Evolutionary conservation across 2,329 filamentous ascomycete genomes (phyloP).

Genomic region (Colletotrichum paranaense): DNA sequence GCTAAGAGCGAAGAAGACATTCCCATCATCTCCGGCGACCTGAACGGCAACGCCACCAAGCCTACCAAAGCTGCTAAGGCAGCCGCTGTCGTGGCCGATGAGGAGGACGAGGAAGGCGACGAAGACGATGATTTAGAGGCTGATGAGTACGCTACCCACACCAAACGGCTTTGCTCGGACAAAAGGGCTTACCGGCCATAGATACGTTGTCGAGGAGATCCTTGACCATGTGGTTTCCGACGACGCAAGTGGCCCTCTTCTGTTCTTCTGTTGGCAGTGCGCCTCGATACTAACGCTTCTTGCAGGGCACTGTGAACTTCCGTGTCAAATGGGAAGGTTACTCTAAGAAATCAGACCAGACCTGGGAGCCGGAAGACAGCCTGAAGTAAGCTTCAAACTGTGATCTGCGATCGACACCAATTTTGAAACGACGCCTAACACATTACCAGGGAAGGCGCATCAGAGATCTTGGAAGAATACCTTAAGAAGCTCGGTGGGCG

Average conservation of each 20-base stretch:
- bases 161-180: background rate
- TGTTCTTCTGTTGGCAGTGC: background rate
- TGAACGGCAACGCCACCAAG: constrained; percentile 37
- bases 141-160: constrained; percentile 40
- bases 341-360: constrained; percentile 75
- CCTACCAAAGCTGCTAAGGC: background rate
- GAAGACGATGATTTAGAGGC: constrained; percentile 55
- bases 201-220: constrained; percentile 82
- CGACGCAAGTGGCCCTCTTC: constrained; percentile 53
- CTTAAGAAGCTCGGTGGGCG: constrained; percentile 72
- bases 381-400: constrained; percentile 57
- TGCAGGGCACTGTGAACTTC: constrained; percentile 66
- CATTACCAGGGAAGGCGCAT: constrained; percentile 62
- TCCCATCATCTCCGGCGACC: constrained; percentile 12
- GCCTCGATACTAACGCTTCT: constrained; percentile 8
- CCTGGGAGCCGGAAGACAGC: constrained; percentile 84
- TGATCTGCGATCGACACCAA: background rate
- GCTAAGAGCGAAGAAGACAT: constrained; percentile 22
- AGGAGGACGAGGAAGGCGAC: constrained; percentile 49
- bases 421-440: background rate
- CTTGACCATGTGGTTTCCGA: constrained; percentile 71
- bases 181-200: constrained; percentile 46
- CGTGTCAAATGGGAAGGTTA: constrained; percentile 87
- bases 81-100: background rate
- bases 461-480: constrained; percentile 73